phyloP scores from a whole-genome alignment of 2,329 filamentous ascomycete genomes.

The Metarhizium brunneum region DNA sequence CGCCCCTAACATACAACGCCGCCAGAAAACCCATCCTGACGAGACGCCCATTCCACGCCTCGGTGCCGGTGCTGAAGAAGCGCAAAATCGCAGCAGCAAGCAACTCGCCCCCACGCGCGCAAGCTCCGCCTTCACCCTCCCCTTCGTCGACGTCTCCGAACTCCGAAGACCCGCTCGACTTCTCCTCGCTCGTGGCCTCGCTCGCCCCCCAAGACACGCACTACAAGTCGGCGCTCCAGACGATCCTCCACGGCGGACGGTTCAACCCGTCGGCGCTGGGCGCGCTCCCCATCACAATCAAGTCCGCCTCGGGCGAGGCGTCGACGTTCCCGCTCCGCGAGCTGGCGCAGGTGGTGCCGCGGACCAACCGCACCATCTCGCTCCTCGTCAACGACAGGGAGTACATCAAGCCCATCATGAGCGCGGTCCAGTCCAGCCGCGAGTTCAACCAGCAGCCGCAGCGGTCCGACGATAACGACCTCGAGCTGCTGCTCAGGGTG shows the following conservation, averaged over 20 bases:
- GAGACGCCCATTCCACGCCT: slow-evolving; percentile 20
- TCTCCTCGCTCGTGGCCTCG: slow-evolving; percentile 37
- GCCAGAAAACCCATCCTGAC: slow-evolving; percentile 5
- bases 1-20: background rate
- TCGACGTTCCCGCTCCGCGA: slow-evolving; percentile 41
- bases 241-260: slow-evolving; percentile 34
- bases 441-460: slow-evolving; percentile 55
- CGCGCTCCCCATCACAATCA: slow-evolving; percentile 31
- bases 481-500: slow-evolving; percentile 46
- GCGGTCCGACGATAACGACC: slow-evolving; percentile 46
- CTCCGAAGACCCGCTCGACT: slow-evolving; percentile 37
- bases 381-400: slow-evolving; percentile 31
- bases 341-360: slow-evolving; percentile 44
- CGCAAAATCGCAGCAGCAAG: slow-evolving; percentile 24
- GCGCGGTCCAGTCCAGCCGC: slow-evolving; percentile 40
- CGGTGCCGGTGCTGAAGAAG: slow-evolving; percentile 25
- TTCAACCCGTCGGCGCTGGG: slow-evolving; percentile 44
- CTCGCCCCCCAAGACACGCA: slow-evolving; percentile 31
- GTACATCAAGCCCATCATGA: slow-evolving; percentile 46
- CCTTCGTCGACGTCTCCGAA: slow-evolving; percentile 18
- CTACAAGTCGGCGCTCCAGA: slow-evolving; percentile 33
- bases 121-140: too few relatives aligned
- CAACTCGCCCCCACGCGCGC: slow-evolving; percentile 18
- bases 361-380: slow-evolving; percentile 29
- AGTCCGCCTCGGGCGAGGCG: slow-evolving; percentile 15